Evolutionary conservation across 805 yeast genomes (phyloP), one percentile per base, ranked within the genome.

Genomic region (Monosporozyma solicola): DNA sequence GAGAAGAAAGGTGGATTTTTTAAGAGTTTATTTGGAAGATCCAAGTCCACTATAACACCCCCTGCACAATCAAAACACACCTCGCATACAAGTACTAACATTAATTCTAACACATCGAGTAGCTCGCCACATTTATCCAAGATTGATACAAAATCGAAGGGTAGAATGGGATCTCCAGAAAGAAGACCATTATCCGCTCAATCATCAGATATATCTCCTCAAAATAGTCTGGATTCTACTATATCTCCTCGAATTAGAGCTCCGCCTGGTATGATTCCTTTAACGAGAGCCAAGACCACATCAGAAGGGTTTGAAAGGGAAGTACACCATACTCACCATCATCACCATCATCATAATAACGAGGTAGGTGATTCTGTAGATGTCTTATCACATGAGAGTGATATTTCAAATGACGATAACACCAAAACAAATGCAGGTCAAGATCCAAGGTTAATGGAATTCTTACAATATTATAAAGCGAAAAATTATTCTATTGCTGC

Each of bases 381-480:
- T 24, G 31, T 29, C 15, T 24, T 43, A 24, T 22, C 9, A 11
- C 5, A 22, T 24, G 27, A 10, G 11, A 29, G 60, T 59, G 53
- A 46, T 63, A 25, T 57, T 55, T 48, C 59, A 63, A 22, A 33
- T 11, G 46, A 48, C n/a, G 20, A 20, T n/a, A 22, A 47, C 11
- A 47, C 16, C 22, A 31, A 6, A 48, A 22, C 31, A 3, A 22
- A 27, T 15, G 47, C 27, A 29, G 24, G n/a, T 45, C 32, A 27
- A 45, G 47, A 80, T 57, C 76, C 77, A 1, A 72, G 75, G 55
- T 60, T 80, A 29, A 72, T 75, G 41, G 75, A 74, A 50, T 80
- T 79, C 59, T 59, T 80, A 39, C 65, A 69, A 46, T 73, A 66
- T 54, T 75, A 74, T 55, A 64, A 64, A 49, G 47, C 61, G 5